Evolutionary conservation across 768 basidiomycete species (phyloP), one percentile per base, ranked within the genome.

Genomic region (Lentinula boryana): DNA sequence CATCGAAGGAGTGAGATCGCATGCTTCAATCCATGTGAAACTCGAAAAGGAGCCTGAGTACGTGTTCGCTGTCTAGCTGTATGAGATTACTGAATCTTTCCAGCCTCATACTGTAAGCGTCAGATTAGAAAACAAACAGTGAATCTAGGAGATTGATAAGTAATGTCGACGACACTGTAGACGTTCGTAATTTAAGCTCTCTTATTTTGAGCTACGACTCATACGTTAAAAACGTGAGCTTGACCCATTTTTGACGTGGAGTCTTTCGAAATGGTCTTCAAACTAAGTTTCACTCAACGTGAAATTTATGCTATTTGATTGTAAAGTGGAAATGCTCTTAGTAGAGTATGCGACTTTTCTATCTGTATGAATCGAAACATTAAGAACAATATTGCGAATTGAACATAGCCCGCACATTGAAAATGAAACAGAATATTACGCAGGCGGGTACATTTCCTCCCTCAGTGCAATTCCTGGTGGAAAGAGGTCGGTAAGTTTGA

Each of bases 1-100:
- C 62, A 83, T 97, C 67, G 85, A 89, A 48, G 94, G 93, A 33
- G 84, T 96, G 31, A 76, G 82, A 16, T 90, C 83, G 67, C 96
- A 98, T 68, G 78, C 79, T n/a, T 89, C 88, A 7, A 88, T 92
- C 66, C 89, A 89, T 64, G 84, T 88, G 64, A 81, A 78, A 60
- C 74, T 81, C n/a, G 74, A 76, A 54, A 80, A 77, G 63, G 76
- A 80, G 64, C 80, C 84, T 36, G 23, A 56, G 55, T 51, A 13
- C 23, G 50, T 33, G 33, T n/a, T 23, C 23, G 8, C 9, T 7
- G 12, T 15, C 41, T 48, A n/a, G 10, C 21, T n/a, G 9, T 9
- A 21, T 8, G 21, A 23, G 0, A 2, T 48, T 10, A 21, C 4
- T 23, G 4, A 21, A 18, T 48, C 12, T 13, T 18, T 21, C 21